Evolutionary conservation across 2,329 filamentous ascomycete genomes (phyloP), one percentile per base, ranked within the genome.

Genomic region (Lecanicillium sp.): DNA sequence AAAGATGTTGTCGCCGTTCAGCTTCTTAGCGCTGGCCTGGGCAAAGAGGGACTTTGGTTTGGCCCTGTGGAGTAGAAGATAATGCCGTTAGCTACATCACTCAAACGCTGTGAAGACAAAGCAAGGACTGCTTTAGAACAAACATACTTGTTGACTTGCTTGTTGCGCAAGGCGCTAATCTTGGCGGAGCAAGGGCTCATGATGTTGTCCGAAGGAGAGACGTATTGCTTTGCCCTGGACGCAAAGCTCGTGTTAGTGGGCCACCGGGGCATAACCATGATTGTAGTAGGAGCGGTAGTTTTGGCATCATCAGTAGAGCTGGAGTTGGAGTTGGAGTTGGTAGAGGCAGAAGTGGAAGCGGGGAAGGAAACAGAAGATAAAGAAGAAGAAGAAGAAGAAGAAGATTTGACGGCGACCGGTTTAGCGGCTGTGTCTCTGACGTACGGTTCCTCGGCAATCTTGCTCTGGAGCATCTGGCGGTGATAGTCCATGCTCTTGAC

Each of bases 181-280:
- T 92, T 92, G 60, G 84, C 81, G 14, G 81, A 84, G 62, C 85
- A 88, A 27, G 87, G 87, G 52, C 83, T 88, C 80, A 88, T 85
- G 68, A 94, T 89, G 63, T 79, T 80, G 62, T 94, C 87, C n/a
- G 84, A 89, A 3, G 87, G 87, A 14, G 84, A 89, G 58, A 89
- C 70, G 64, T 89, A 90, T 49, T 73, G 66, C 51, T 70, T 66
- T 33, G 61, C 53, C 37, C 65, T 64, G 49, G 37, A 32, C 33
- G 17, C 40, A 20, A 44, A 19, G 29, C 5, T 20, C 34, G 46
- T 39, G 41, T 42, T 42, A 46, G 35, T 29, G 22, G 36, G 40
- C 27, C 29, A 29, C 5, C 40, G 33, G n/a, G 31, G 36, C 28
- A 37, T 12, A 29, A 15, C 37, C 22, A 36, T 36, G 20, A 39